Base-by-base conservation (phyloP, 2,329 filamentous ascomycete species). In the Knufia fluminis region DNA sequence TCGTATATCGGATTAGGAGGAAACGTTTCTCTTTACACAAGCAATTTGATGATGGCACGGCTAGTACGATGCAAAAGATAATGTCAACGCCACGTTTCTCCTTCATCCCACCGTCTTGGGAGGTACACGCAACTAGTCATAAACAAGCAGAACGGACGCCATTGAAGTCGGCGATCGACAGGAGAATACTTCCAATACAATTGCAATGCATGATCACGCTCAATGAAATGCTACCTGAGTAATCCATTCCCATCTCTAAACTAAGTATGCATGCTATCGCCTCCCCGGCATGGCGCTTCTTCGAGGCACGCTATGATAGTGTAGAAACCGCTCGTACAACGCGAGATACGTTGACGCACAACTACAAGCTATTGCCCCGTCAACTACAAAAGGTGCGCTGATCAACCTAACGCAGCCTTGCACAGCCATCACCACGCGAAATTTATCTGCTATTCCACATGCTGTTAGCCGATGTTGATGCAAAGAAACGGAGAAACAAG, bases 21-120 rank as follows among this genome's bases (percentile, higher is more conserved):
- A 48, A 17, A 28, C 20, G 14, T 48, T 39, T 38, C 4, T 10
- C 28, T 48, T 48, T 39, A 17, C 23, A 10, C 19, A 28, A 48
- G 45, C 33, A 40, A 48, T 48, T 14, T 48, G n/a, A 48, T 40
- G 45, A 48, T 48, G 23, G 16, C 26, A 48, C 33, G 45, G 35
- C 45, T 48, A 48, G 45, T 40, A 48, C 45, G 35, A 48, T 19
- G 35, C 17, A 45, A 28, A n/a, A 32, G n/a, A 48, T 40, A 48
- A 48, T 48, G 45, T 28, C 23, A 39, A 39, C 33, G 33, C 35
- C 45, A 40, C 31, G 35, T 26, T 39, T 48, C 23, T 39, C 45
- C 45, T 48, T n/a, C 17, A 17, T 28, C 7, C 22, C 12, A 19
- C 6, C 45, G n/a, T 19, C 16, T 36, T 9, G 10, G 6, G 28